phyloP scores from a whole-genome alignment of 768 basidiomycete species.

The Tricholoma hemisulphureum region DNA sequence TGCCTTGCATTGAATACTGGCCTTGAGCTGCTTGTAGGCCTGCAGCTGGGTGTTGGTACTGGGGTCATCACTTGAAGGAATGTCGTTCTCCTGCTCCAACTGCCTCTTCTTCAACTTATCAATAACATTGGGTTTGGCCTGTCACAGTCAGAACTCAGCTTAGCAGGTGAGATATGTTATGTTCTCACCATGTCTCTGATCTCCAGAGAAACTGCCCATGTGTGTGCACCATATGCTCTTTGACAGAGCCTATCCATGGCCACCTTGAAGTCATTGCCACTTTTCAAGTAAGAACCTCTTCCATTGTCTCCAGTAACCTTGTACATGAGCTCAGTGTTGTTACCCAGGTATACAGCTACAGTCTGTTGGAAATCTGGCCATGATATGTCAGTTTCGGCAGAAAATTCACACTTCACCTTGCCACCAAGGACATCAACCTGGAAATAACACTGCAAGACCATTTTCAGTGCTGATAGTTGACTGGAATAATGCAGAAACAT shows the following conservation, averaged over 20 bases:
- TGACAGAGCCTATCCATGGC: not conserved
- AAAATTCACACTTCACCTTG: not conserved
- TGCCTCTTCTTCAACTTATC: not conserved
- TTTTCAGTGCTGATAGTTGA: too few relatives aligned
- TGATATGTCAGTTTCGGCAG: not conserved
- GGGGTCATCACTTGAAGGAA: not conserved
- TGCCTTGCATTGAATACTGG: not conserved
- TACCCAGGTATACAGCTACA: not conserved
- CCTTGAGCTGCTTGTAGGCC: not conserved
- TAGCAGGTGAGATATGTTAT: not conserved
- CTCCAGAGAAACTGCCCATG: not conserved
- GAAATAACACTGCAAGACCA: too few relatives aligned
- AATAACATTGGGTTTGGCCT: not conserved
- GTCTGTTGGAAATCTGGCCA: not conserved
- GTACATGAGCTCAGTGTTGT: not conserved
- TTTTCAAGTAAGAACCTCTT: not conserved
- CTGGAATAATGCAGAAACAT: too few relatives aligned
- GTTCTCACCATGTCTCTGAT: not conserved
- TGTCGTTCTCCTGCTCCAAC: not conserved
- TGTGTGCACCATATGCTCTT: not conserved
- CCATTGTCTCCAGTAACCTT: not conserved
- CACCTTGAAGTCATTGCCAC: not conserved
- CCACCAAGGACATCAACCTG: not conserved
- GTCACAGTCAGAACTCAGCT: not conserved
- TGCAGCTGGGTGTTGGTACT: not conserved